Percentiles rank a stretch among this genome's conserved stretches.
phyloP scores from a whole-genome alignment of 371 early-diverging fungal genomes.

The Cokeromyces recurvatus region DNA sequence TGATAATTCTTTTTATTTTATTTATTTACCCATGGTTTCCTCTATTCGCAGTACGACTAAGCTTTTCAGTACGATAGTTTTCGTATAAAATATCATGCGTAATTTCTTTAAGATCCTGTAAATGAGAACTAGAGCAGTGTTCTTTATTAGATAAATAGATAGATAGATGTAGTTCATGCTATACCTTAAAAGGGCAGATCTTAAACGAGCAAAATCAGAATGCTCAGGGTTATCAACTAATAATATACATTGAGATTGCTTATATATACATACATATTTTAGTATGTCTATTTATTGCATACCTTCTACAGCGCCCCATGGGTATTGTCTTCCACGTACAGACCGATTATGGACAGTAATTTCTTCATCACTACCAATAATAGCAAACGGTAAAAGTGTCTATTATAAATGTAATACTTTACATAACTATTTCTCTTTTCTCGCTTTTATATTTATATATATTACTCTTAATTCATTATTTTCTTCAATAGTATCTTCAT shows the following conservation, averaged over 20 bases:
- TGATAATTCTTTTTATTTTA: no score
- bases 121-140: conserved; percentile 81
- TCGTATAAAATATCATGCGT: conserved; percentile 86
- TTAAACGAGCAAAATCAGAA: conserved; percentile 96
- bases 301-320: conserved; percentile 98
- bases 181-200: conserved; percentile 83
- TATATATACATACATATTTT: neutral
- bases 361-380: conserved; percentile 95
- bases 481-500: conserved; percentile 94
- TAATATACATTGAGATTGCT: neutral
- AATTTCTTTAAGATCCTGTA: conserved; percentile 90
- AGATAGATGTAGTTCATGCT: no score
- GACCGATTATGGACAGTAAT: conserved; percentile 67
- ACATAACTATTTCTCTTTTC: no score
- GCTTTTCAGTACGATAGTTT: conserved; percentile 89
- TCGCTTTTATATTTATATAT: no score
- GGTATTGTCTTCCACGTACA: conserved; percentile 96
- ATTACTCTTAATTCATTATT: conserved; percentile 84
- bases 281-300: neutral
- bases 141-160: no score
- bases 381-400: conserved; percentile 90
- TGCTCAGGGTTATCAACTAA: conserved; percentile 81
- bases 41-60: conserved; percentile 62
- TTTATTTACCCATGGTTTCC: conserved; percentile 44
- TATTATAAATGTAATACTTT: no score